Base-by-base conservation (phyloP, 805 yeast genomes). In the Millerago galiae region DNA sequence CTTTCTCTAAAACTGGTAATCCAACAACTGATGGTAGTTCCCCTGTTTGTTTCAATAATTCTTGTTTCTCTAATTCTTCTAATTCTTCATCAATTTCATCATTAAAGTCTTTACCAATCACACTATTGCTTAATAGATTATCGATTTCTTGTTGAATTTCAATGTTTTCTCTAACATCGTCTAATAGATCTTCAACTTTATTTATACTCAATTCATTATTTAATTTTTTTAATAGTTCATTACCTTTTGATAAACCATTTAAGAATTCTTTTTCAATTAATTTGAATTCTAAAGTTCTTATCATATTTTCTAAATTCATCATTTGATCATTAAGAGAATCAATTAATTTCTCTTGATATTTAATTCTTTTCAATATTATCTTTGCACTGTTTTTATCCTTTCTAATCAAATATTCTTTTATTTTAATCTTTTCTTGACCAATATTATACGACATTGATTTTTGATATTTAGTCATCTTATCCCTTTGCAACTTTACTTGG, bases 21-120 rank as follows among this genome's bases (percentile, higher is more conserved):
- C 26, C 45, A 35, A 21, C 38, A 34, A 27, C 43, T 27, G 37
- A 34, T 15, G 40, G 47, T 30, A 28, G 28, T 25, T 28, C 40
- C 13, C 10, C 15, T 9, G 13, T 14, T 31, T 21, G 2, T 17
- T 33, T n/a, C 16, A 14, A 84, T 43, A 77, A 70, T 45, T 80
- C 84, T 65, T 88, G 96, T 62, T 84, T 89, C 63, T 89, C 88
- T 55, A 89, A 70, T 43, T 80, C 84, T 45, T 87, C 95, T 61
- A 93, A 76, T 65, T 93, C 99, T 53, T 90, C 96, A 55, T 90
- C 93, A 60, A 91, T 77, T 64, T 93, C 99, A 55, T 89, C 96
- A 54, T 88, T 95, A 58, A 86, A 53, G 37, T 62, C 54, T 15
- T 53, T 51, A 4, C 66, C 69, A 5, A 61, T 54, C 5, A 60